Evolutionary conservation across 371 early-diverging fungal species (phyloP).

Genomic region (Mucor racemosus): DNA sequence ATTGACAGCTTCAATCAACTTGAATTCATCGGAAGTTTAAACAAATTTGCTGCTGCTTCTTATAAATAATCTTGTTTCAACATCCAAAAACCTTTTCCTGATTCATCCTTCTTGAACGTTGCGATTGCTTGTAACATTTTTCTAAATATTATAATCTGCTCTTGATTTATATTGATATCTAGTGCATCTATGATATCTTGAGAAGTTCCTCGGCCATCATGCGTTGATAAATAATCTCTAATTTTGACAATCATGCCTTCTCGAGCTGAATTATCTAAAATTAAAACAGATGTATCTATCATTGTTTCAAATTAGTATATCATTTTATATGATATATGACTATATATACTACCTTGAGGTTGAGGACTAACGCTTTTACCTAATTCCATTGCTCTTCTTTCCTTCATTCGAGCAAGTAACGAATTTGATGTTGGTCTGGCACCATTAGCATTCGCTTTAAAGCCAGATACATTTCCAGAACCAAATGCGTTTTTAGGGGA

Average conservation of each 20-base stretch:
- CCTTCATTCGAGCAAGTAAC: constrained; percentile 54
- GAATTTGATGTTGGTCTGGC: constrained; percentile 32
- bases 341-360: constrained; percentile 3
- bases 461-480: constrained; percentile 46
- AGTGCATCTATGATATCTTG: constrained; percentile 58
- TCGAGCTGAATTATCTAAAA: constrained; percentile 33
- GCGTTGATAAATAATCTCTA: constrained; percentile 53
- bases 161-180: constrained; percentile 45
- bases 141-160: constrained; percentile 61
- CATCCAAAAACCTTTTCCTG: constrained; percentile 55
- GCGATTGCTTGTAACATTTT: constrained; percentile 75
- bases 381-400: constrained; percentile 46
- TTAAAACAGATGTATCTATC: constrained; percentile 9
- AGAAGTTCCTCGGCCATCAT: constrained; percentile 56
- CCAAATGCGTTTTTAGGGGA: constrained; percentile 34
- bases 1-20: background rate
- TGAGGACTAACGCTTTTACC: constrained; percentile 2
- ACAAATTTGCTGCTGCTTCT: background rate
- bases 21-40: constrained; percentile 7
- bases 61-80: constrained; percentile 57
- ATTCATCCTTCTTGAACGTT: constrained; percentile 43
- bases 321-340: background rate
- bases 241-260: constrained; percentile 59
- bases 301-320: background rate
- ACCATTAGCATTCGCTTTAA: constrained; percentile 23